Percentiles rank a stretch among this genome's conserved stretches.
These are phyloP conservation scores for Evernia prunastri DNA, from an alignment of 495 filamentous ascomycete species.

Conservation along the genomic window DNA sequence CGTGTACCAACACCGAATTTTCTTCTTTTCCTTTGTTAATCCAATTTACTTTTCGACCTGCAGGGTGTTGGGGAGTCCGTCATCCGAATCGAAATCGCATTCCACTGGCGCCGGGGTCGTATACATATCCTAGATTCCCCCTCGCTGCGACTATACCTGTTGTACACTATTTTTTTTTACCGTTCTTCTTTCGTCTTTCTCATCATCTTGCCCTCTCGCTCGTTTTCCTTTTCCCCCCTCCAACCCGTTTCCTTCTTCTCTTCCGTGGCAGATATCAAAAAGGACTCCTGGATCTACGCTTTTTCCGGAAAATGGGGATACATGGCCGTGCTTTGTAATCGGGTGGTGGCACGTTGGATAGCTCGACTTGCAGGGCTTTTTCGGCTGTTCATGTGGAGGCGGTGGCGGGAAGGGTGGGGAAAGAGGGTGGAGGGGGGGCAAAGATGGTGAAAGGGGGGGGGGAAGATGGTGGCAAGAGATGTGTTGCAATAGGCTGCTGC, in stretches of 20 bases:
- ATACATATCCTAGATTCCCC: constrained; percentile 17
- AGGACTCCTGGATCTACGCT: background rate
- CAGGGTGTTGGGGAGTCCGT: constrained; percentile 18
- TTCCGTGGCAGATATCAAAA: background rate
- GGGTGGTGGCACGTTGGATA: background rate
- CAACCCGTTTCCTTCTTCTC: background rate
- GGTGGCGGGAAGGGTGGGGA: too few relatives aligned
- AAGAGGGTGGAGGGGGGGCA: too few relatives aligned
- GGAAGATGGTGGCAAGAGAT: background rate
- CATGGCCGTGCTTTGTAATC: background rate
- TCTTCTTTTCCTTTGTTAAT: background rate
- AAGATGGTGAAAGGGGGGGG: background rate
- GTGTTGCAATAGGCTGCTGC: background rate
- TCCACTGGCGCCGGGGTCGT: constrained; percentile 16
- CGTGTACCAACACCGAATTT: background rate
- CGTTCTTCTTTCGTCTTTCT: background rate
- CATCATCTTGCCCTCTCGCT: too few relatives aligned
- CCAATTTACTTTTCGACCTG: background rate
- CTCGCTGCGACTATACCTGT: constrained; percentile 2
- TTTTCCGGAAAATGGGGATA: background rate
- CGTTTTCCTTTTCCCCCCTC: too few relatives aligned
- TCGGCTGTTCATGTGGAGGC: background rate
- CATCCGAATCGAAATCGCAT: background rate
- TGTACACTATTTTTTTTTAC: background rate
- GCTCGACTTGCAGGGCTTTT: background rate